Evolutionary conservation across 106 monocot genomes (phyloP), one percentile per base, ranked within the genome.

Genomic region (Apostasia ramifera): DNA sequence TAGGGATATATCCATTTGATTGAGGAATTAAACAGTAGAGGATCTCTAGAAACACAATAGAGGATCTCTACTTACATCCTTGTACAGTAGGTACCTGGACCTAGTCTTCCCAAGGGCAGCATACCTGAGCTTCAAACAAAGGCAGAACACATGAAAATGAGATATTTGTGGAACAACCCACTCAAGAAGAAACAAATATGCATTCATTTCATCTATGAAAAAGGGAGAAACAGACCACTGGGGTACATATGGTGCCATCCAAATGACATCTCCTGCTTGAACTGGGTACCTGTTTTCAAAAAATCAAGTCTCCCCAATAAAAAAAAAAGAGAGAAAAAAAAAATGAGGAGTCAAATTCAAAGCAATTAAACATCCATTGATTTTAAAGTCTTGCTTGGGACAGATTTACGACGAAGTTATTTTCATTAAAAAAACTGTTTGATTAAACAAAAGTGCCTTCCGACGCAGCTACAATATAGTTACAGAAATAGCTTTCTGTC

Each of bases 241-340:
- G 67, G 91, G 95, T 57, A 91, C 91, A 84, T 92, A 95, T 46
- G 95, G 95, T 71, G 95, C 95, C 95, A 95, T 95, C 95, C 95
- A 95, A 77, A 95, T 95, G 71, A 78, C 76, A 74, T 95, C 95
- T 8, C 95, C 91, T 63, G 95, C 84, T 84, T 95, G 82, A 44
- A 95, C 76, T 2, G 95, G 95, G 61, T 95, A 95, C 95, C 95
- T 95, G 79, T 68, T 70, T 53, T 43, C 26, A 11, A 9, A 26
- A 26, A 26, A 26, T 26, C 26, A 26, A 26, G 26, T 26, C 26
- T 26, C 26, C 26, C 26, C 26, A 26, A 26, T 26, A 26, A 26
- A 26, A 26, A 26, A 26, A 26, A 26, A 26, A 26, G n/a, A 46
- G 56, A 43, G 10, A 55, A 41, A 1, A 64, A 64, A 48, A 1